phyloP scores from a whole-genome alignment of 208 protist species.

The Leishmania aethiopica region DNA sequence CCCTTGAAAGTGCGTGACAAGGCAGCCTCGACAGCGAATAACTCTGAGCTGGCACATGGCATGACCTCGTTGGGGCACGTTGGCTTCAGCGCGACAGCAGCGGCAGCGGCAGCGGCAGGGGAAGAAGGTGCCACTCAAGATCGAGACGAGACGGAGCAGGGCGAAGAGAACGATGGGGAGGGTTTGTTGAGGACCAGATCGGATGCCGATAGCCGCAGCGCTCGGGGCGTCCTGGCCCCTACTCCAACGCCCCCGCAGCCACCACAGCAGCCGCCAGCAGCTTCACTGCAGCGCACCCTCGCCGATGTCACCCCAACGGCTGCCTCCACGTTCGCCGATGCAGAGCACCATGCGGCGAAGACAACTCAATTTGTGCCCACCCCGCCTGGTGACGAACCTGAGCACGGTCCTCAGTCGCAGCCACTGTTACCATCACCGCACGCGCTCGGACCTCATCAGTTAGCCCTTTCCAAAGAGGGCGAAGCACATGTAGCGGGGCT shows the following conservation, averaged over 20 bases:
- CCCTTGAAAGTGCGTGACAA: not conserved
- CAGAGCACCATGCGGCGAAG: not conserved
- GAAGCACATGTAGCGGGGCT: not conserved
- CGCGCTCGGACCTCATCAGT: not conserved
- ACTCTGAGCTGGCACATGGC: not conserved
- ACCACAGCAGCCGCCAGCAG: not conserved
- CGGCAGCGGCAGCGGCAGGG: not conserved
- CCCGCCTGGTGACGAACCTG: not conserved
- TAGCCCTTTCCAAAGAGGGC: not conserved
- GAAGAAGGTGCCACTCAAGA: not conserved
- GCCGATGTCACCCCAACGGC: not conserved
- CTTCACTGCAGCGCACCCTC: not conserved
- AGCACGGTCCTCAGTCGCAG: not conserved
- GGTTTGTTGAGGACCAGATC: not conserved
- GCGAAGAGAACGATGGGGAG: not conserved
- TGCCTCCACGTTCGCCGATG: not conserved
- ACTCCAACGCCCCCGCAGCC: not conserved
- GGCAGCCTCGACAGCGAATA: not conserved
- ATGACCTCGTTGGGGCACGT: not conserved
- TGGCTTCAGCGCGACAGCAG: not conserved
- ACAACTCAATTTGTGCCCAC: not conserved
- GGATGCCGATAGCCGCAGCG: not conserved
- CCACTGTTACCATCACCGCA: not conserved
- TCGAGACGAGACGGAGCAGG: not conserved
- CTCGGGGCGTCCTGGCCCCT: not conserved